Conservation (phyloP, 2,329 filamentous ascomycete genomes). For the Xylariales sp. region DNA sequence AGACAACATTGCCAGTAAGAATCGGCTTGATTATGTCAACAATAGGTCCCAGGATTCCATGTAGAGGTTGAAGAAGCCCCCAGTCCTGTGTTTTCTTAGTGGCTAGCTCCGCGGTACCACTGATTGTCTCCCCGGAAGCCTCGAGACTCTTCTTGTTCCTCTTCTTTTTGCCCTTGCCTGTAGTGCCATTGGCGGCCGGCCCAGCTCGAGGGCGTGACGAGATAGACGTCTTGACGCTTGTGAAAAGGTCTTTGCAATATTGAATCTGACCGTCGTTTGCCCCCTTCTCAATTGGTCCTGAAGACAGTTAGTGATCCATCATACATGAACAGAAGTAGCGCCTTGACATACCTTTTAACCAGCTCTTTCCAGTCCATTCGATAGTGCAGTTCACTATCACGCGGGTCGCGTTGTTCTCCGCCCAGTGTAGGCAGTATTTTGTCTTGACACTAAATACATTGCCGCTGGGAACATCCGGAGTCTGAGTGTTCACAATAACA, state of each 20-base stretch:
- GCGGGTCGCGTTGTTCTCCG: slow-evolving; percentile 77
- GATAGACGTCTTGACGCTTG: slow-evolving; percentile 68
- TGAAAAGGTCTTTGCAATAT: slow-evolving; percentile 77
- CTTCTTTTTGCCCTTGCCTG: slow-evolving; percentile 54
- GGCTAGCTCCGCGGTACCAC: slow-evolving; percentile 34
- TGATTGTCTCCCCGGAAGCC: slow-evolving; percentile 34
- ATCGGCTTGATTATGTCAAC: slow-evolving; percentile 66
- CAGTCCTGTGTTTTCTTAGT: slow-evolving; percentile 49
- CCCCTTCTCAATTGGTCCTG: slow-evolving; percentile 93
- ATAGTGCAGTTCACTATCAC: slow-evolving; percentile 85
- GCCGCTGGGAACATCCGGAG: slow-evolving; percentile 90
- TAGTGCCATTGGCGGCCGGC: slow-evolving; percentile 40
- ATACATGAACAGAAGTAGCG: too few species aligned
- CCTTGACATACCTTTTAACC: slow-evolving; percentile 91
- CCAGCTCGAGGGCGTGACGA: slow-evolving; percentile 55
- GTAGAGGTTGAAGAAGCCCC: slow-evolving; percentile 79
- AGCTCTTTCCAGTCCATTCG: slow-evolving; percentile 97
- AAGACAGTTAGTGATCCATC: slow-evolving; percentile 7
- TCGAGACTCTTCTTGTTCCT: slow-evolving; percentile 50
- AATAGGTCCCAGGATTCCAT: slow-evolving; percentile 64
- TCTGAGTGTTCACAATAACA: slow-evolving; percentile 79
- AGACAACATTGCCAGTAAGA: slow-evolving; percentile 71
- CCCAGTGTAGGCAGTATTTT: slow-evolving; percentile 92
- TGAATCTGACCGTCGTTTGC: slow-evolving; percentile 83
- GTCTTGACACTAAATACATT: slow-evolving; percentile 91